These are phyloP conservation scores for Aspergillus candidus DNA, from an alignment of 2,329 filamentous ascomycete genomes.

Conservation along the genomic window DNA sequence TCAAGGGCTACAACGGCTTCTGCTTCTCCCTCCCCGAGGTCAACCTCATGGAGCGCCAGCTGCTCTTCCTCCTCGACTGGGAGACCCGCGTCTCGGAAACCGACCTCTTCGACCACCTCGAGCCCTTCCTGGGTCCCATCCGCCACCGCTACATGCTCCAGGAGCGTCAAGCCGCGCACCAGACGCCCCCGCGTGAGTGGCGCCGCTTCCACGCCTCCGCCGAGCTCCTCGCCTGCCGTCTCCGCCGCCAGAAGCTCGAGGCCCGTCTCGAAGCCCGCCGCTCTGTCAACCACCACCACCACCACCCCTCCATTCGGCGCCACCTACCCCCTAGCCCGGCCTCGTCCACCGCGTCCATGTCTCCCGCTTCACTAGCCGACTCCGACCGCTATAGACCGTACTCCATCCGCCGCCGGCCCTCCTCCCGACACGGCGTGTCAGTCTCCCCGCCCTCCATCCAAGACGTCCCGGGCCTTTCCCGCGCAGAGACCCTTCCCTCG, in stretches of 20 bases:
- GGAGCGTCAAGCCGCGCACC: constrained; percentile 45
- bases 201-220: constrained; percentile 31
- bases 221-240: constrained; percentile 30
- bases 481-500: constrained; percentile 36
- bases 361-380: constrained; percentile 26
- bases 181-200: constrained; percentile 32
- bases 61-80: constrained; percentile 92
- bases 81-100: constrained; percentile 78
- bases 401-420: constrained; percentile 22
- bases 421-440: constrained; percentile 31
- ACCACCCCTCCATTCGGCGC: constrained; percentile 13
- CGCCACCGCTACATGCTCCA: constrained; percentile 53
- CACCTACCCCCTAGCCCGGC: constrained; percentile 24
- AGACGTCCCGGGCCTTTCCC: constrained; percentile 40
- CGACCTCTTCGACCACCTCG: constrained; percentile 80
- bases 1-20: constrained; percentile 67
- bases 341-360: constrained; percentile 14
- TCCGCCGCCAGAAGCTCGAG: constrained; percentile 33
- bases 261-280: constrained; percentile 23
- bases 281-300: not conserved
- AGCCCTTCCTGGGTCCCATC: constrained; percentile 82
- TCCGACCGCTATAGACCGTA: constrained; percentile 34
- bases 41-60: constrained; percentile 98
- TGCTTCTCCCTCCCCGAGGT: constrained; percentile 93
- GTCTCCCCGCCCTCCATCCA: constrained; percentile 40